phyloP scores from a whole-genome alignment of 768 basidiomycete genomes.

The Boletus bicolor region DNA sequence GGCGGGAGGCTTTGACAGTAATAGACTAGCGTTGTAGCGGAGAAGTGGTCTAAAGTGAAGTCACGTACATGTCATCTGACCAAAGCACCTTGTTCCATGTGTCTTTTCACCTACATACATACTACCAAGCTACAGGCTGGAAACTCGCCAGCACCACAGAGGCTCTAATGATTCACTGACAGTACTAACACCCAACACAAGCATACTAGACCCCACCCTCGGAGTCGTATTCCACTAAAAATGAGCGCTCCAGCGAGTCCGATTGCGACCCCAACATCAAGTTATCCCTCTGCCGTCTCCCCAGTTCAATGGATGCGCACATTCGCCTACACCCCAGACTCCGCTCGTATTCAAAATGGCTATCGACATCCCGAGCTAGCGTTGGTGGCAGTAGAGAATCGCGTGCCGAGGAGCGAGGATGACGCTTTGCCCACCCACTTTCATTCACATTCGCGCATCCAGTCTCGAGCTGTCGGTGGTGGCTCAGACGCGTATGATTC shows the following conservation, averaged over 20 bases:
- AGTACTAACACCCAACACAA: background rate
- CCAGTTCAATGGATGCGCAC: conserved; percentile 7
- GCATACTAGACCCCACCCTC: background rate
- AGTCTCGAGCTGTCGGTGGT: too few species aligned
- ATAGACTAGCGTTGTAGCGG: background rate
- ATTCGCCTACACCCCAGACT: conserved; percentile 19
- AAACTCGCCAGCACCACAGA: background rate
- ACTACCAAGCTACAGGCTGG: background rate
- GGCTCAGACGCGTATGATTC: background rate
- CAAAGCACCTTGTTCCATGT: background rate
- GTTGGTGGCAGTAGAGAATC: background rate
- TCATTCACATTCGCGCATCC: background rate
- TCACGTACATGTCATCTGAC: background rate
- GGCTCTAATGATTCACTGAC: background rate
- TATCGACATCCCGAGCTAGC: background rate
- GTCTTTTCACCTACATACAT: background rate
- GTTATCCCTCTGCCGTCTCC: background rate
- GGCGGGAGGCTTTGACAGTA: background rate
- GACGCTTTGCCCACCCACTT: conserved; percentile 8
- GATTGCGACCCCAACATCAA: background rate
- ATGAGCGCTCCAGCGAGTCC: background rate
- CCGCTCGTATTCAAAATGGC: background rate
- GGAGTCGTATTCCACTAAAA: background rate
- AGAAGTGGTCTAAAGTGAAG: background rate
- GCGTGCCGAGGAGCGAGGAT: background rate